Conservation (phyloP, 2,329 filamentous ascomycete species). For the Penicillium sp. region DNA sequence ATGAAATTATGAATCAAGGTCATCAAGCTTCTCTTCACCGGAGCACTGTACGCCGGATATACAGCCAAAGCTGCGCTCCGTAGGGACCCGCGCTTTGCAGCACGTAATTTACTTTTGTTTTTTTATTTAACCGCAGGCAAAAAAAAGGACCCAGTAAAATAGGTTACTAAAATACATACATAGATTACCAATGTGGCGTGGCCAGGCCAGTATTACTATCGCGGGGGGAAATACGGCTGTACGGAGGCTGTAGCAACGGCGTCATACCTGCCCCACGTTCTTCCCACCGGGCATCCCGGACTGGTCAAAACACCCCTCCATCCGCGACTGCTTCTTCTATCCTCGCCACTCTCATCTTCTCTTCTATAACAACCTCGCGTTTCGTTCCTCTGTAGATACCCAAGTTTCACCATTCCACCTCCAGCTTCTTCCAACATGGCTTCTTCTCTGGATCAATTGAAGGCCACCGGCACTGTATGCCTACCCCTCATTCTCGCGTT, state of each 20-base stretch:
- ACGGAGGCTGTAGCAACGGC: slow-evolving; percentile 4
- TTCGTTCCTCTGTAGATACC: slow-evolving; percentile 3
- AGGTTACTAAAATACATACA: neutral
- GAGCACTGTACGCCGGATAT: neutral
- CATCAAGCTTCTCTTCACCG: neutral
- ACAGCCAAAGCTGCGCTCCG: neutral
- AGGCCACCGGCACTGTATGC: slow-evolving; percentile 92
- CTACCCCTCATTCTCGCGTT: slow-evolving; percentile 10
- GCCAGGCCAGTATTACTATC: neutral
- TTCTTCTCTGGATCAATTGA: slow-evolving; percentile 92
- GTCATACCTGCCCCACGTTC: slow-evolving; percentile 24
- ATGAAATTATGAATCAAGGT: too few species aligned
- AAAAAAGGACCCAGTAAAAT: neutral
- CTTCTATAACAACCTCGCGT: neutral
- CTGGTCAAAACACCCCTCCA: slow-evolving; percentile 5
- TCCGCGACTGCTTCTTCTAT: too few species aligned
- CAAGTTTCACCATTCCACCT: slow-evolving; percentile 9
- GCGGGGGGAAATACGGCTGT: too few species aligned
- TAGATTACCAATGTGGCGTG: neutral
- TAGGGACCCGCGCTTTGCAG: neutral
- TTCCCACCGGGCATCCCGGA: slow-evolving; percentile 13
- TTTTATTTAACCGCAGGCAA: neutral
- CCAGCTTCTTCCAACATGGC: slow-evolving; percentile 56
- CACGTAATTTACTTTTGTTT: neutral
- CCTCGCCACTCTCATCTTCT: slow-evolving; percentile 3